phyloP scores from a whole-genome alignment of 1,139 yeast genomes.

The Pichia sp. region DNA sequence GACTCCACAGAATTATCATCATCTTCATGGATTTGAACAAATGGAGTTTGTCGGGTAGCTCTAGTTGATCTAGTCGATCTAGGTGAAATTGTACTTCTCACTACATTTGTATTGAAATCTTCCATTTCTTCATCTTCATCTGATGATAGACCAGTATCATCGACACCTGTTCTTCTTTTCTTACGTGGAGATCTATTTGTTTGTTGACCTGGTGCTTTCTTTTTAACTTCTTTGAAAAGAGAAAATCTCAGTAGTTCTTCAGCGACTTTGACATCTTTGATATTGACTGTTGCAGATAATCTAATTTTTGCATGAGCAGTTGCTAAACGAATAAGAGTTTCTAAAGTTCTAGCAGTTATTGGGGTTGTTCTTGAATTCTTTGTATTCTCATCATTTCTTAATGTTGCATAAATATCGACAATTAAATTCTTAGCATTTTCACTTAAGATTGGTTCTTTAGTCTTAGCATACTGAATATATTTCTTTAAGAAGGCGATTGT shows the following conservation, averaged over 20 bases:
- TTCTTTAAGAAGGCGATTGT: constrained; percentile 84
- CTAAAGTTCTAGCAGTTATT: constrained; percentile 95
- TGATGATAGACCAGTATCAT: constrained; percentile 9
- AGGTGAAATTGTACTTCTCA: no score
- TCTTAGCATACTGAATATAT: constrained; percentile 90
- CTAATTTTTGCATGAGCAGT: constrained; percentile 97
- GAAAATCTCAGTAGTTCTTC: constrained; percentile 81
- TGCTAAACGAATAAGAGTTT: constrained; percentile 88
- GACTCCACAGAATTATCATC: constrained; percentile 17
- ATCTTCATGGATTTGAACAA: constrained; percentile 22
- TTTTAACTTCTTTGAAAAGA: constrained; percentile 61
- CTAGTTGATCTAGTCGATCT: constrained; percentile 4
- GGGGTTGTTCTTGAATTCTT: constrained; percentile 86
- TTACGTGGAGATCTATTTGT: constrained; percentile 22
- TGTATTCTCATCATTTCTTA: constrained; percentile 75
- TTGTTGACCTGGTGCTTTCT: constrained; percentile 20
- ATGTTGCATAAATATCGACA: constrained; percentile 68
- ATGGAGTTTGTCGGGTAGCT: constrained; percentile 5
- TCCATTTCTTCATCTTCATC: constrained; percentile 14
- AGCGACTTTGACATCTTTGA: constrained; percentile 79
- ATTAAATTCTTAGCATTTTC: constrained; percentile 75
- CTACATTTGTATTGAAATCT: neutral
- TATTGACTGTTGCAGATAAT: constrained; percentile 65
- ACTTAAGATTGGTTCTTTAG: constrained; percentile 77
- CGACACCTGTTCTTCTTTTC: constrained; percentile 22